A percentile compares a stretch with the other conserved stretches of the same genome.
Conservation (phyloP, 148 eudicot genomes). For the Persicaria tinctoria region DNA sequence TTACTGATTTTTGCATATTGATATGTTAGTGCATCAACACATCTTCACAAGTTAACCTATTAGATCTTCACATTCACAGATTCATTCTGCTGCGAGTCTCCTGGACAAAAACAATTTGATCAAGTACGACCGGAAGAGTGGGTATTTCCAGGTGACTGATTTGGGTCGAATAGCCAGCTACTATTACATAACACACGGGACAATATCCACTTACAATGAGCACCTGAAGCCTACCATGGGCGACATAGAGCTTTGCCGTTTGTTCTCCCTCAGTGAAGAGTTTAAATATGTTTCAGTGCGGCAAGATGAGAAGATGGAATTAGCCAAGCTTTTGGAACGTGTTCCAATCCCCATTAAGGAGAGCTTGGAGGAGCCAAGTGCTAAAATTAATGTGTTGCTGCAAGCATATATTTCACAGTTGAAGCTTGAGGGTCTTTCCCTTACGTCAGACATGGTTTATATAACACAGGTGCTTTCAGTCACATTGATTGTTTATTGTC, state of each 20-base stretch:
- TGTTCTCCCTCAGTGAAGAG: constrained; percentile 92
- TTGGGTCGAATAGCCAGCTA: constrained; percentile 89
- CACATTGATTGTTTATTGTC: constrained; percentile 7
- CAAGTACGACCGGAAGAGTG: constrained; percentile 84
- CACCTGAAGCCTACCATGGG: constrained; percentile 92
- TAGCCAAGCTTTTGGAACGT: constrained; percentile 79
- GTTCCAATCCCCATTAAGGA: constrained; percentile 88
- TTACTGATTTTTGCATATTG: not conserved
- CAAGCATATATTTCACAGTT: constrained; percentile 82
- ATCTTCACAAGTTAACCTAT: not conserved
- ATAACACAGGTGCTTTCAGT: constrained; percentile 60
- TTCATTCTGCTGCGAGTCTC: constrained; percentile 73
- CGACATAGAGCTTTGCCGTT: constrained; percentile 85
- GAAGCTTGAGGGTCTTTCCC: constrained; percentile 82
- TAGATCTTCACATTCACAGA: constrained; percentile 28
- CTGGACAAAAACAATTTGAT: constrained; percentile 72
- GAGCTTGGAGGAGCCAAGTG: constrained; percentile 87
- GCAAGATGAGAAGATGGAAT: constrained; percentile 89
- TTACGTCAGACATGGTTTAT: constrained; percentile 86
- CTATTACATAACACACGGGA: constrained; percentile 79
- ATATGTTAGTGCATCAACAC: not conserved
- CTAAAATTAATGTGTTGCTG: constrained; percentile 83
- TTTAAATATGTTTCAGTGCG: constrained; percentile 82
- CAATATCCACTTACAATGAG: constrained; percentile 80
- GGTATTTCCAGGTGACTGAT: constrained; percentile 83